These are phyloP conservation scores for Mycena rebaudengoi DNA, from an alignment of 768 basidiomycete genomes.

Conservation along the genomic window DNA sequence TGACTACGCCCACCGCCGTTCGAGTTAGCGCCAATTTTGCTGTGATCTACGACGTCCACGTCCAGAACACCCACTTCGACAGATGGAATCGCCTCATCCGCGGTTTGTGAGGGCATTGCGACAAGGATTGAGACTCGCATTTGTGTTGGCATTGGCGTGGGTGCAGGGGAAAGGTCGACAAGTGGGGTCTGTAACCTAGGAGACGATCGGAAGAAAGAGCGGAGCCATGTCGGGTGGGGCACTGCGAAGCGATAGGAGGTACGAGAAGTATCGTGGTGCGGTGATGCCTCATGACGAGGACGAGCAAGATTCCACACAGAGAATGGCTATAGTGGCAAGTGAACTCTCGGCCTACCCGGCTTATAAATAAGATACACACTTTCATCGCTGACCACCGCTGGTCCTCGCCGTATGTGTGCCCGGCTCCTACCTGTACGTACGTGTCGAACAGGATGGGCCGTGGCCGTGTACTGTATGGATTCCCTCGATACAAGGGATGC, in stretches of 20 bases:
- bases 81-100: neutral
- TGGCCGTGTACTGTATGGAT: neutral
- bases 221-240: neutral
- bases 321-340: neutral
- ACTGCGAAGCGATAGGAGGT: neutral
- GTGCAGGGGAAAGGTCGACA: neutral
- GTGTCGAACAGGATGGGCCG: conserved; percentile 3
- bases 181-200: too few relatives aligned
- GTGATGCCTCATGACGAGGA: neutral
- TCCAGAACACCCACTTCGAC: conserved; percentile 12
- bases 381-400: conserved; percentile 5
- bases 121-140: conserved; percentile 5
- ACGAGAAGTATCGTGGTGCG: neutral
- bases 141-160: neutral
- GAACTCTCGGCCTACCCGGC: neutral
- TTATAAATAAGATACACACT: neutral
- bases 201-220: neutral
- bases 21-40: too few relatives aligned
- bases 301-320: neutral
- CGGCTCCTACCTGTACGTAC: neutral
- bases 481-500: conserved; percentile 4
- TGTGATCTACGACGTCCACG: neutral
- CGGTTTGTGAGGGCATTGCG: neutral
- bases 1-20: too few relatives aligned
- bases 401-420: neutral